phyloP scores from a whole-genome alignment of 2,329 filamentous ascomycete species.

The Talaromyces verruculosus region DNA sequence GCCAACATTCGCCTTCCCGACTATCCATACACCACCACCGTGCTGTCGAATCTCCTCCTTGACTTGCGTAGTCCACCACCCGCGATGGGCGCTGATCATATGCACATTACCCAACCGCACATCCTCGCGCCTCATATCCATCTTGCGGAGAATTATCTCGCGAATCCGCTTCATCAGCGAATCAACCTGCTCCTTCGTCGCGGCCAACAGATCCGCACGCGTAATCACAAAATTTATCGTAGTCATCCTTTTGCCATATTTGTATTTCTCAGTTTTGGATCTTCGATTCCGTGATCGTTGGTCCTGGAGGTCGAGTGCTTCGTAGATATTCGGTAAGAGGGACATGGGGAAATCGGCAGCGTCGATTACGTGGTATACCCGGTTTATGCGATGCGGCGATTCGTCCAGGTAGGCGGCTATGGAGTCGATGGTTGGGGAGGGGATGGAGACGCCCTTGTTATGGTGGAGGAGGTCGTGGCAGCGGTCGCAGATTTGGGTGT shows the following conservation, averaged over 20 bases:
- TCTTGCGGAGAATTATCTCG: constrained; percentile 71
- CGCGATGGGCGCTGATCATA: constrained; percentile 80
- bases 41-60: constrained; percentile 82
- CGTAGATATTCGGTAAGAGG: constrained; percentile 72
- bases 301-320: constrained; percentile 68
- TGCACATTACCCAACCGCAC: constrained; percentile 84
- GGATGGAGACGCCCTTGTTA: constrained; percentile 67
- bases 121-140: constrained; percentile 66
- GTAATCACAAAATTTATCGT: constrained; percentile 92
- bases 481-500: constrained; percentile 67
- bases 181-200: constrained; percentile 80
- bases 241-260: constrained; percentile 67
- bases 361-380: constrained; percentile 93
- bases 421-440: constrained; percentile 76
- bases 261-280: constrained; percentile 65
- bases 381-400: constrained; percentile 85
- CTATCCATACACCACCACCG: constrained; percentile 88
- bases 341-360: constrained; percentile 97
- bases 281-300: constrained; percentile 79
- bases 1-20: constrained; percentile 97
- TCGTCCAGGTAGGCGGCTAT: constrained; percentile 82
- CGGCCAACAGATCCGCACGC: constrained; percentile 79
- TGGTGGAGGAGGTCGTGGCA: constrained; percentile 83
- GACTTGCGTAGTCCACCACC: constrained; percentile 87
- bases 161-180: constrained; percentile 80